These are phyloP conservation scores for Myxozyma geophila DNA, from an alignment of 805 yeast genomes.

Conservation along the genomic window DNA sequence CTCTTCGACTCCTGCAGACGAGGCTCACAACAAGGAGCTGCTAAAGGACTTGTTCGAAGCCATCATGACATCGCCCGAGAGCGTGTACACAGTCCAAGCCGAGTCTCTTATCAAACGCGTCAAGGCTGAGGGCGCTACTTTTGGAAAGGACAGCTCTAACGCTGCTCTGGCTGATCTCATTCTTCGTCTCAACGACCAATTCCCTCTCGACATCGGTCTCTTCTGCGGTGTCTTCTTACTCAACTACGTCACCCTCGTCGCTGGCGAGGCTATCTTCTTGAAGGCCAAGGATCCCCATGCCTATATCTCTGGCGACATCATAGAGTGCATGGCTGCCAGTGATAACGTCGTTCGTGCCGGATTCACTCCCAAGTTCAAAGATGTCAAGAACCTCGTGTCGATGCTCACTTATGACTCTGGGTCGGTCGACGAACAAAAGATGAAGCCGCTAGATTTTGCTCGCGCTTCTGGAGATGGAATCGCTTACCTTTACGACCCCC, in stretches of 20 bases:
- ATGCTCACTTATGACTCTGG: conserved; percentile 91
- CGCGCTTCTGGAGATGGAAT: conserved; percentile 46
- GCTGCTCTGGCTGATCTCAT: conserved; percentile 71
- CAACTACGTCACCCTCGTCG: conserved; percentile 78
- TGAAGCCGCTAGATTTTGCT: conserved; percentile 64
- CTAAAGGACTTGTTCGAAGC: conserved; percentile 77
- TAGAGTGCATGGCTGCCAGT: conserved; percentile 99
- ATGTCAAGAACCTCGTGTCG: conserved; percentile 83
- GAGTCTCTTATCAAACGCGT: conserved; percentile 70
- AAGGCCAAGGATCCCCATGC: conserved; percentile 99
- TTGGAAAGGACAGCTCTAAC: conserved; percentile 53
- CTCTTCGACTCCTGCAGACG: conserved; percentile 54
- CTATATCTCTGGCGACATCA: conserved; percentile 93
- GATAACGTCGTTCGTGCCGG: conserved; percentile 99
- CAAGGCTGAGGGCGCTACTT: conserved; percentile 58
- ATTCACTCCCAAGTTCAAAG: conserved; percentile 99
- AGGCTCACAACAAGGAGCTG: conserved; percentile 61
- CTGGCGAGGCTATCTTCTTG: conserved; percentile 96
- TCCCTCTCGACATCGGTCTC: conserved; percentile 91
- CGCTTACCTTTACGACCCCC: conserved; percentile 77
- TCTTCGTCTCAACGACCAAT: conserved; percentile 78
- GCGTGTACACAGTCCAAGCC: conserved; percentile 60
- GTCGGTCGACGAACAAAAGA: conserved; percentile 90
- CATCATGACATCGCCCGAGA: conserved; percentile 82
- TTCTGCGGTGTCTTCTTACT: conserved; percentile 94